These are phyloP conservation scores for Cutaneotrichosporon sp. DNA, from an alignment of 1,284 basidiomycete species.

Conservation along the genomic window DNA sequence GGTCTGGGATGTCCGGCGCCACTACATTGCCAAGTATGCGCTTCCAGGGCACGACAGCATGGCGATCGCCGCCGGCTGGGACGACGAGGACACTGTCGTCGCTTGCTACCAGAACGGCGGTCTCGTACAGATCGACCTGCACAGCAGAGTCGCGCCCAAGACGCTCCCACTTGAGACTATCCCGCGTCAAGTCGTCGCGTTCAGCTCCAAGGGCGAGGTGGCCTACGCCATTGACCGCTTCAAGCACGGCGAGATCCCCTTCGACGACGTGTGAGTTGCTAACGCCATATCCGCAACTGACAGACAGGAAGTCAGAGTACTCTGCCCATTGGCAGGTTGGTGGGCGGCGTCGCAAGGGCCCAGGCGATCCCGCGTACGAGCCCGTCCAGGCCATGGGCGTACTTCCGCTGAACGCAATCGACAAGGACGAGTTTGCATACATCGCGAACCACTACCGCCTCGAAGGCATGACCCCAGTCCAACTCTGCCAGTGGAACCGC, in stretches of 20 bases:
- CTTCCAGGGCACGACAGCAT: conserved; percentile 52
- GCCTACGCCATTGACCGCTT: conserved; percentile 68
- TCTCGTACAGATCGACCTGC: conserved; percentile 75
- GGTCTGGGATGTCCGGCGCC: conserved; percentile 82
- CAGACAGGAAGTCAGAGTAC: conserved; percentile 60
- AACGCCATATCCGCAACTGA: not conserved
- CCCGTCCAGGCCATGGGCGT: conserved; percentile 42
- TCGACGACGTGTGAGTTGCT: conserved; percentile 72
- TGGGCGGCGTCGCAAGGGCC: conserved; percentile 40
- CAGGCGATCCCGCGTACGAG: conserved; percentile 49
- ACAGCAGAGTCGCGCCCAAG: conserved; percentile 16
- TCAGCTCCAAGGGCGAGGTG: conserved; percentile 69
- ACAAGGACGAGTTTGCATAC: conserved; percentile 61
- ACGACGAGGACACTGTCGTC: conserved; percentile 71
- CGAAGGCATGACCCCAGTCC: conserved; percentile 60
- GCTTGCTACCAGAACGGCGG: conserved; percentile 73
- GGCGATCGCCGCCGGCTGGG: conserved; percentile 65
- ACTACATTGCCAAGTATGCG: conserved; percentile 79
- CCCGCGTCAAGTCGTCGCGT: conserved; percentile 66
- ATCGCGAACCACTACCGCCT: conserved; percentile 70
- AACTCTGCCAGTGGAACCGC: conserved; percentile 56
- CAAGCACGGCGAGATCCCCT: conserved; percentile 69
- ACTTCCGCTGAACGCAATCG: conserved; percentile 40
- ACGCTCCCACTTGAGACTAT: conserved; percentile 65
- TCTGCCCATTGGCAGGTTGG: conserved; percentile 51